Percentiles rank a stretch among this genome's conserved stretches.
These are phyloP conservation scores for Phalaenopsis hybrid DNA, from an alignment of 116 monocot genomes.

Conservation along the genomic window DNA sequence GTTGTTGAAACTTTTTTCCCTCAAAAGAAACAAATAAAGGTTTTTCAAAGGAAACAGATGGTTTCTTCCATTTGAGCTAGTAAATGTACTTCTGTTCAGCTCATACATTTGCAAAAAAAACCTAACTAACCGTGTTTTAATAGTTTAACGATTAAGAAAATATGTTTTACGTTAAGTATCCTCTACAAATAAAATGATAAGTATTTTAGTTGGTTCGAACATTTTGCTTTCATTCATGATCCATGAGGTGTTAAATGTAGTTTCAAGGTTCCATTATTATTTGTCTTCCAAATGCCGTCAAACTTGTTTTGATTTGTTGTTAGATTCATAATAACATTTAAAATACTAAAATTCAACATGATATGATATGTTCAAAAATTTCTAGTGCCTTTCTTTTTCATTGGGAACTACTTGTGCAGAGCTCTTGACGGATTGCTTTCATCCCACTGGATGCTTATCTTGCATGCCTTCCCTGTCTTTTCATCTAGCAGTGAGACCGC, in stretches of 20 bases:
- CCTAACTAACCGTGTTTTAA: too few species aligned
- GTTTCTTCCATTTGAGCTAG: neutral
- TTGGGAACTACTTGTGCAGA: too few species aligned
- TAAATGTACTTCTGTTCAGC: neutral
- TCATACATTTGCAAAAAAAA: neutral
- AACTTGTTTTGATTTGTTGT: neutral
- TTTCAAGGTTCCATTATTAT: neutral
- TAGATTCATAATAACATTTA: too few species aligned
- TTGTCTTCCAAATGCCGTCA: neutral
- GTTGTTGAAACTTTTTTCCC: neutral
- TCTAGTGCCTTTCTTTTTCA: too few species aligned
- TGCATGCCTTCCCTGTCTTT: too few species aligned
- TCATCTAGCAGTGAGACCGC: too few species aligned
- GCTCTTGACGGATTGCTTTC: too few species aligned
- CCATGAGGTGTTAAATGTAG: neutral
- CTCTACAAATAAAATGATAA: neutral
- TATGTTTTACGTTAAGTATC: neutral
- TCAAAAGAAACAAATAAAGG: neutral
- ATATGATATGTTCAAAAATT: too few species aligned
- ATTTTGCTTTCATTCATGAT: neutral
- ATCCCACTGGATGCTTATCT: too few species aligned
- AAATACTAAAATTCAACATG: too few species aligned
- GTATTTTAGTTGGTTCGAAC: neutral
- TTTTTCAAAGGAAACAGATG: neutral
- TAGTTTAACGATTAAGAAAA: neutral